Percentiles rank a stretch among this genome's conserved stretches.
Conservation (phyloP, 1,139 yeast species). For the Nakaseomyces sp. region DNA sequence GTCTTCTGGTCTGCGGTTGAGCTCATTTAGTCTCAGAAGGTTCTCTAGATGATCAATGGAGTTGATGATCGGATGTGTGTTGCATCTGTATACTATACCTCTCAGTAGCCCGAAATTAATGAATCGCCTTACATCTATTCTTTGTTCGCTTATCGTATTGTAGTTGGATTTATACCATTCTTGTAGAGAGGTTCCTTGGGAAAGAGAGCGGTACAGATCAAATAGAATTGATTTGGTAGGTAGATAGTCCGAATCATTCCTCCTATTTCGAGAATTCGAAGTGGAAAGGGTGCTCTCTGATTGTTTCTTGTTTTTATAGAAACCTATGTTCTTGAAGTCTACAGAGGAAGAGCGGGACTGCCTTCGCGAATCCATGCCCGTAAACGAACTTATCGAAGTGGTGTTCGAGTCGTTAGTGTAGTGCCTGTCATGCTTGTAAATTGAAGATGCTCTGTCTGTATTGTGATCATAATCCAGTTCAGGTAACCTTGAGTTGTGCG, state of each 20-base stretch:
- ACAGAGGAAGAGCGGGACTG: slow-evolving; percentile 6
- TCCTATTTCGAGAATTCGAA: slow-evolving; percentile 14
- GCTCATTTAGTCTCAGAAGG: background rate
- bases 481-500: too few relatives aligned
- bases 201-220: slow-evolving; percentile 52
- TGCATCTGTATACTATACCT: slow-evolving; percentile 73
- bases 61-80: slow-evolving; percentile 58
- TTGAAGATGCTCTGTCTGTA: too few relatives aligned
- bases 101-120: slow-evolving; percentile 78
- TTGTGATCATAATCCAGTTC: too few relatives aligned
- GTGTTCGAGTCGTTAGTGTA: too few relatives aligned
- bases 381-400: too few relatives aligned
- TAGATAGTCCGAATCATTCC: slow-evolving; percentile 34
- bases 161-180: slow-evolving; percentile 74
- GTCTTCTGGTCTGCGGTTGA: slow-evolving; percentile 8
- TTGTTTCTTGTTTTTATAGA: slow-evolving; percentile 13
- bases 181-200: slow-evolving; percentile 67
- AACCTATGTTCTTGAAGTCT: background rate
- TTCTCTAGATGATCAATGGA: slow-evolving; percentile 34
- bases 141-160: slow-evolving; percentile 47
- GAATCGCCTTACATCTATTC: slow-evolving; percentile 75
- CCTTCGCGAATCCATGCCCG: too few relatives aligned
- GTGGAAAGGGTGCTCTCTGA: slow-evolving; percentile 21
- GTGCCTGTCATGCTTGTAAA: too few relatives aligned
- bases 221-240: too few relatives aligned